Conservation (phyloP, 192 early-diverging fungal genomes). For the Diversispora epigaea region DNA sequence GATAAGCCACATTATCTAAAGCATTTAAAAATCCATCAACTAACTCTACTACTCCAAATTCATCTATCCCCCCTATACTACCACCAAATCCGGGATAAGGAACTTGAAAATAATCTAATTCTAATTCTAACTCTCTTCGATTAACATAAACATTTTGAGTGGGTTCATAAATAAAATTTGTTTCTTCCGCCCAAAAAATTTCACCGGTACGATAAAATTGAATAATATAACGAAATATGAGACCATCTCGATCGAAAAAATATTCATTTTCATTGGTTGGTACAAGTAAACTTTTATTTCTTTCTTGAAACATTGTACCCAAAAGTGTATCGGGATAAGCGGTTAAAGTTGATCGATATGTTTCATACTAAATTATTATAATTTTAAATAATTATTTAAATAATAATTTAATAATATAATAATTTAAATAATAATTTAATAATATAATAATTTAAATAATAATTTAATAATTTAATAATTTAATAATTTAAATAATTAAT, state of each 20-base stretch:
- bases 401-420: too few relatives aligned
- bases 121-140: not conserved
- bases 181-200: not conserved
- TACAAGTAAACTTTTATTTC: not conserved
- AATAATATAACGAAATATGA: not conserved
- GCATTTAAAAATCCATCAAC: not conserved
- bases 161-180: not conserved
- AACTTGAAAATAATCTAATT: not conserved
- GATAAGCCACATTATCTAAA: not conserved
- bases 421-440: too few relatives aligned
- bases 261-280: constrained; percentile 8
- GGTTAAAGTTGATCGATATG: not conserved
- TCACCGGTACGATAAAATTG: not conserved
- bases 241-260: constrained; percentile 3
- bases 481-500: not conserved
- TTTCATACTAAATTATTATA: not conserved
- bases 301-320: not conserved
- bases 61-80: not conserved
- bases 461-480: not conserved
- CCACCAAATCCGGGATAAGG: not conserved
- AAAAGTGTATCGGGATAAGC: not conserved
- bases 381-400: not conserved
- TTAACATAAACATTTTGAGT: not conserved
- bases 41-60: not conserved
- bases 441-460: not conserved